Percentiles rank a stretch among this genome's conserved stretches.
Evolutionary conservation across 106 monocot genomes (phyloP).

Genomic region (Dendrobium officinale): DNA sequence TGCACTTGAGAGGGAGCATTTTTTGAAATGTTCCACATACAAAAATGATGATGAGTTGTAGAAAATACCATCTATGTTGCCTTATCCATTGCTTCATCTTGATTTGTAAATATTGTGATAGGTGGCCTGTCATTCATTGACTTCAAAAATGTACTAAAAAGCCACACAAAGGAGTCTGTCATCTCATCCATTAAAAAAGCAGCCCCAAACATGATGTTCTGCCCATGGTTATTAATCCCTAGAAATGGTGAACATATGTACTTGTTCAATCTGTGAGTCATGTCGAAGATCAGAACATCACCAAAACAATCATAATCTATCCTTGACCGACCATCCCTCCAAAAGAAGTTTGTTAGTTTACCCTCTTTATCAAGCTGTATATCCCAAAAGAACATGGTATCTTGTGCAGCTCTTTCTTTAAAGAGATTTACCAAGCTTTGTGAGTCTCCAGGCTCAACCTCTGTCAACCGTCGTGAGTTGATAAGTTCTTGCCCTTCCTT

Average conservation of each 20-base stretch:
- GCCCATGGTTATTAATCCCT: slow-evolving; percentile 37
- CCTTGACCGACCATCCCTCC: slow-evolving; percentile 19
- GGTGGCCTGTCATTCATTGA: slow-evolving; percentile 34
- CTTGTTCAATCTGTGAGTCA: background rate
- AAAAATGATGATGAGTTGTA: slow-evolving; percentile 17
- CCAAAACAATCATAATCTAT: slow-evolving; percentile 16
- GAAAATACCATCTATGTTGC: slow-evolving; percentile 29
- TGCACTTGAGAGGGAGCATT: slow-evolving; percentile 14
- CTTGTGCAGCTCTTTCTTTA: slow-evolving; percentile 19
- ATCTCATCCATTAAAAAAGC: slow-evolving; percentile 33
- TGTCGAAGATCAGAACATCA: slow-evolving; percentile 14
- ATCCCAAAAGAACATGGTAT: slow-evolving; percentile 36
- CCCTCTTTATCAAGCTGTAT: slow-evolving; percentile 25
- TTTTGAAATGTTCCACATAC: slow-evolving; percentile 20
- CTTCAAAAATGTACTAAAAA: slow-evolving; percentile 35
- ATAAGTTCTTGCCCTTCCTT: slow-evolving; percentile 13
- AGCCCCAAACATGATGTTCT: slow-evolving; percentile 30
- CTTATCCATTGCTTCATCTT: slow-evolving; percentile 20
- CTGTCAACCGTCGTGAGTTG: background rate
- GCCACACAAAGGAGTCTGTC: slow-evolving; percentile 24
- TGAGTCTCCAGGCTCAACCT: slow-evolving; percentile 23
- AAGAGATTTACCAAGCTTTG: slow-evolving; percentile 22
- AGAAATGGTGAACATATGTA: slow-evolving; percentile 32
- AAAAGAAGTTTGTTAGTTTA: slow-evolving; percentile 12
- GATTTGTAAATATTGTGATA: slow-evolving; percentile 35